Evolutionary conservation across 2,329 filamentous ascomycete species (phyloP), one percentile per base, ranked within the genome.

Genomic region (Mycosphaerelloides madeirae): DNA sequence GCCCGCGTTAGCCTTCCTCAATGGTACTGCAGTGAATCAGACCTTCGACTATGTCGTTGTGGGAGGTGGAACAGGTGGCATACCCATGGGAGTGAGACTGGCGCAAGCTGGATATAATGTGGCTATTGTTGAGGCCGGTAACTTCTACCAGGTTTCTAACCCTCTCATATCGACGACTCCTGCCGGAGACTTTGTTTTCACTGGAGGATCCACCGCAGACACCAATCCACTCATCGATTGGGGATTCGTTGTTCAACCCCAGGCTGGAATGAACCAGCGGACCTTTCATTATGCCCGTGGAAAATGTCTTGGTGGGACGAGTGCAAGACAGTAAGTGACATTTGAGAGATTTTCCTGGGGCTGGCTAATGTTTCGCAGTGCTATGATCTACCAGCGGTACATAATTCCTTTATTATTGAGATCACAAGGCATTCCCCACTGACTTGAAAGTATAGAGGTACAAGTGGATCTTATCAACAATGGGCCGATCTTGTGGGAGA

Each of bases 401-500:
- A 7, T 7, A 38, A n/a, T 38, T 13, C 14, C 35, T 7, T 3
- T 12, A 9, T 18, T 16, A 6, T 36, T 36, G 12, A 18, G 33
- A 41, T 15, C 31, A 41, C 16, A 14, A 7, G 11, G 9, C 29
- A 31, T 37, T n/a, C n/a, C n/a, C n/a, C n/a, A n/a, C 28, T 29
- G n/a, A 29, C 28, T 29, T 29, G 8, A 29, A 29, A 29, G 8
- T 9, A 8, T 29, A 29, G 36, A 16, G 36, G 36, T n/a, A 28
- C 39, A 7, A 32, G 20, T 14, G 62, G 52, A 7, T 57, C 57
- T n/a, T 56, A 65, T 44, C 54, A 64, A 31, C 41, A 42, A 36
- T 69, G 66, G 66, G 64, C 65, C 2, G 55, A 68, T 20, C 42
- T 57, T 19, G 63, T 67, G 6, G 60, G 52, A 7, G 65, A 69